A percentile compares a stretch with the other conserved stretches of the same genome.
phyloP scores from a whole-genome alignment of 116 monocot genomes.

The Trichopus zeylanicus region DNA sequence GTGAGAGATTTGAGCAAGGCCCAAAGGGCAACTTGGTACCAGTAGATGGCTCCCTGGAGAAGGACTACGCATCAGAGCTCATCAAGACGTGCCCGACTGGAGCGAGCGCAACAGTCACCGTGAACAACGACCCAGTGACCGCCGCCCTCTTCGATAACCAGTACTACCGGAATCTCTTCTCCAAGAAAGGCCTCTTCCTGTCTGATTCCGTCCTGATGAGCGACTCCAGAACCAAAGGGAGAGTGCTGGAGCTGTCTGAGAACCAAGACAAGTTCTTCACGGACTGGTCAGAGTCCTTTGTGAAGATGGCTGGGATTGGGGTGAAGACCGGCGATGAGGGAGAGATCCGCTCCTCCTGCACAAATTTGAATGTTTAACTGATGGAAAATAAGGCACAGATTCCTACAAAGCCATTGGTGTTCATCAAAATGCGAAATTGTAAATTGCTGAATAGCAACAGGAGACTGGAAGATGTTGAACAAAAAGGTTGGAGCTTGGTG shows the following conservation, averaged over 20 bases:
- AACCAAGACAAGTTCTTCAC: constrained; percentile 47
- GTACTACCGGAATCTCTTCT: constrained; percentile 57
- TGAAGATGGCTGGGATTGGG: constrained; percentile 37
- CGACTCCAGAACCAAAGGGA: constrained; percentile 37
- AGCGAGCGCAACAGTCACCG: constrained; percentile 21
- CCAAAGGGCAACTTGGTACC: constrained; percentile 29
- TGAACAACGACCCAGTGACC: constrained; percentile 52
- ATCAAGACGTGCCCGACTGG: constrained; percentile 32
- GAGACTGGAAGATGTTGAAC: too few relatives aligned
- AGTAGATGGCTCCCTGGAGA: constrained; percentile 37
- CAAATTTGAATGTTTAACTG: constrained; percentile 27
- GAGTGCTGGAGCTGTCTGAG: constrained; percentile 26
- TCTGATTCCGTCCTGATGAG: constrained; percentile 45
- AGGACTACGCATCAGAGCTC: constrained; percentile 48
- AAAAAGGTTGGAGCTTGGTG: too few relatives aligned
- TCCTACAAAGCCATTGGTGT: too few relatives aligned
- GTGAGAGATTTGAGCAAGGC: constrained; percentile 44
- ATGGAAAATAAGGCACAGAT: too few relatives aligned
- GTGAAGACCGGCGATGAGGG: constrained; percentile 58
- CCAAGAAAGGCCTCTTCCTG: constrained; percentile 38
- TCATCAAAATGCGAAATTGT: too few relatives aligned
- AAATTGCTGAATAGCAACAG: too few relatives aligned
- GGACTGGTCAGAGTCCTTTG: constrained; percentile 57
- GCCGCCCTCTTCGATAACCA: constrained; percentile 57
- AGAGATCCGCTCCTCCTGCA: constrained; percentile 40